These are phyloP conservation scores for Bassia scoparia DNA, from an alignment of 148 eudicot species.

Conservation along the genomic window DNA sequence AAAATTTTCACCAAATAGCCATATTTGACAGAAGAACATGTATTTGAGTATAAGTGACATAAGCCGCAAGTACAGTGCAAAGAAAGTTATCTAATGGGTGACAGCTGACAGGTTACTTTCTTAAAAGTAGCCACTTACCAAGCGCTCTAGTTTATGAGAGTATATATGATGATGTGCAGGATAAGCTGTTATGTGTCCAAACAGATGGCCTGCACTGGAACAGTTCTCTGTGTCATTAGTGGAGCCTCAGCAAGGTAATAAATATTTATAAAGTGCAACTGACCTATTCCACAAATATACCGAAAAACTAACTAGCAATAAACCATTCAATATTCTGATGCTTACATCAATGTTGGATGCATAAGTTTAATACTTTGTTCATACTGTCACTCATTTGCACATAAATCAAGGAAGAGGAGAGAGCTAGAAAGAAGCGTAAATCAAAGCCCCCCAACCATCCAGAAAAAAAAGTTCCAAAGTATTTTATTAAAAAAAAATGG, in stretches of 20 bases:
- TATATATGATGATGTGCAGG: slow-evolving; percentile 63
- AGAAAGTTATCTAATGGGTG: too few relatives aligned
- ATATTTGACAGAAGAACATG: too few relatives aligned
- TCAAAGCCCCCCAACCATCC: too few relatives aligned
- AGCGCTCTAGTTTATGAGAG: slow-evolving; percentile 72
- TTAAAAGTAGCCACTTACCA: slow-evolving; percentile 45
- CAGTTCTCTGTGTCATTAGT: slow-evolving; percentile 6
- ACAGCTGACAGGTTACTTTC: background rate
- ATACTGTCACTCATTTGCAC: too few relatives aligned
- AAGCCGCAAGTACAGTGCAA: too few relatives aligned
- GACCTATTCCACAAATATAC: background rate
- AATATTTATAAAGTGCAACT: background rate
- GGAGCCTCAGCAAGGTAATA: too few relatives aligned
- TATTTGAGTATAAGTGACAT: too few relatives aligned
- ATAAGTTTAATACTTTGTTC: too few relatives aligned
- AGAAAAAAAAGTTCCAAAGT: too few relatives aligned
- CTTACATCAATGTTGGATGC: background rate
- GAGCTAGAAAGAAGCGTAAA: background rate
- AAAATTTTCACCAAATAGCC: too few relatives aligned
- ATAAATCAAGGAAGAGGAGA: background rate
- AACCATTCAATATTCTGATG: background rate
- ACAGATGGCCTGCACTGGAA: slow-evolving; percentile 83
- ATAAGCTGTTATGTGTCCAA: slow-evolving; percentile 50
- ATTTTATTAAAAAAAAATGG: too few relatives aligned
- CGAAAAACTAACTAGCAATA: background rate